Evolutionary conservation across 1,139 yeast species (phyloP), one percentile per base, ranked within the genome.

Genomic region (Maudiozyma humilis): DNA sequence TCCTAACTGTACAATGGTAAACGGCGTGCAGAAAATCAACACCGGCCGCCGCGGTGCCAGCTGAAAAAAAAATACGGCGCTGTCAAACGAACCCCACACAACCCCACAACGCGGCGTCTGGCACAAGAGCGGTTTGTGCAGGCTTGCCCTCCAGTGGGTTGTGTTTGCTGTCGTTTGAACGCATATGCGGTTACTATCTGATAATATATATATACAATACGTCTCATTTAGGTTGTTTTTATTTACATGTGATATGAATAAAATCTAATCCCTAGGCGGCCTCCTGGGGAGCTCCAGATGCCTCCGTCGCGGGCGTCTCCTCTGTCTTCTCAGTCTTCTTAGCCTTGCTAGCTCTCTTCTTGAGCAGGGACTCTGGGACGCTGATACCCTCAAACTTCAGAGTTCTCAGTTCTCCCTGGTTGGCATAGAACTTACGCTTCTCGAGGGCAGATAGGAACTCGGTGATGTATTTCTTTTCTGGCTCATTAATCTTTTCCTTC

Each of bases 351-450:
- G 39, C 14, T 14, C 30, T 42, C 16, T 15, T 14, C 27, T 37
- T 37, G 10, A 42, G 4, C 15, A 42, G 19, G 12, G n/a, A 15
- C 7, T 20, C 18, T 16, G 41, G 44, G 1, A 42, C 36, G 10
- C 27, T 27, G 8, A 42, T 4, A 13, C 38, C 41, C 8, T 33
- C 32, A 10, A 19, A 23, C 15, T 37, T 42, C n/a, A 42, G 20
- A 2, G 13, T 14, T 31, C 38, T 42, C 6, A 42, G 15, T 7
- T 42, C 44, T 4, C 15, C 14, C 29, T 42, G 44, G 20, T 42
- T 42, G 6, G 35, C 35, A 3, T 33, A 14, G 30, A 42, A 42
- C 7, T 37, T 27, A 5, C 13, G 6, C 13, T 42, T 32, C 10
- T 23, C 38, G n/a, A 42, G 19, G 30, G 27, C 38, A 7, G 15